These are phyloP conservation scores for Rhodotorula taiwanensis DNA, from an alignment of 768 basidiomycete genomes.

Conservation along the genomic window DNA sequence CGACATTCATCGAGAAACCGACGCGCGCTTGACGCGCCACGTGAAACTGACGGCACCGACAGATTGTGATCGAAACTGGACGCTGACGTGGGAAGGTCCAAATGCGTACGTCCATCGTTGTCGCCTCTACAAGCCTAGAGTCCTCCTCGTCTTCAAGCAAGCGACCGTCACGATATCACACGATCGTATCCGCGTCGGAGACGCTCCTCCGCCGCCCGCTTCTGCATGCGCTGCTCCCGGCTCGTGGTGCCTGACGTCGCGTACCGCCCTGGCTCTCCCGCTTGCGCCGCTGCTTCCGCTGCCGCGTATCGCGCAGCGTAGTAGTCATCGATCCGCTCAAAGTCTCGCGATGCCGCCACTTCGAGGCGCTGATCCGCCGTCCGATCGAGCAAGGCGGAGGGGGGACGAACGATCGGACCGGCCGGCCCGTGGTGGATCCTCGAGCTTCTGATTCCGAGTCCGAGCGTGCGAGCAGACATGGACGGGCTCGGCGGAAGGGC, in stretches of 20 bases:
- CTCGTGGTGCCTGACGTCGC: neutral
- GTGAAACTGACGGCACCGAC: too few relatives aligned
- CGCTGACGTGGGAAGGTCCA: too few relatives aligned
- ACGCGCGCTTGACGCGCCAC: too few relatives aligned
- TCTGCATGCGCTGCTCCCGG: neutral
- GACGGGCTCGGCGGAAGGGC: too few relatives aligned
- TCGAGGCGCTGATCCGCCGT: slow-evolving; percentile 14
- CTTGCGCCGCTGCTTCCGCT: too few relatives aligned
- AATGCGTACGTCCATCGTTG: too few relatives aligned
- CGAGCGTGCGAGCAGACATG: neutral
- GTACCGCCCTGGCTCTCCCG: neutral
- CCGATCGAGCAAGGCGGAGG: neutral
- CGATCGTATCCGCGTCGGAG: slow-evolving; percentile 12
- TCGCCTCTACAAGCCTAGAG: too few relatives aligned
- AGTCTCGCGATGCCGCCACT: slow-evolving; percentile 7
- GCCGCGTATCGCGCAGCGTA: neutral
- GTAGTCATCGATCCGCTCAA: slow-evolving; percentile 19
- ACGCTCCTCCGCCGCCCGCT: slow-evolving; percentile 13
- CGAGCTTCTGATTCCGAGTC: neutral
- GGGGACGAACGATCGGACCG: slow-evolving; percentile 6
- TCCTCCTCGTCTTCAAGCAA: neutral
- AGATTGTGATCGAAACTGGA: too few relatives aligned
- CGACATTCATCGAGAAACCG: too few relatives aligned
- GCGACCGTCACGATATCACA: neutral
- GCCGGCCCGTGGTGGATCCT: neutral